phyloP scores from a whole-genome alignment of 2,329 filamentous ascomycete genomes.

The Aspergillus glaucus region DNA sequence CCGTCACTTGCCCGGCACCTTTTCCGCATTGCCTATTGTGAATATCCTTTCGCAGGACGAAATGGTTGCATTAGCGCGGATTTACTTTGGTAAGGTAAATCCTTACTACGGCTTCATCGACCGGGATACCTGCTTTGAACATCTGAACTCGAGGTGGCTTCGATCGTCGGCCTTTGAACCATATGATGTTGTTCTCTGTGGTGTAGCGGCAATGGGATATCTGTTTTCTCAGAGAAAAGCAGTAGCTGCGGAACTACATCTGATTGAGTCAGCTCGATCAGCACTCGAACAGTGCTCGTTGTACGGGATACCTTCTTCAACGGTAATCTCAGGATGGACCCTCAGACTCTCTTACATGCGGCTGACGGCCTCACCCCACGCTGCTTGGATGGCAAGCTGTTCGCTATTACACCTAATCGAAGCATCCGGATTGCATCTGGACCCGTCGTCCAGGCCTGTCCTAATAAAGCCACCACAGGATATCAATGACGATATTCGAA shows the following conservation, averaged over 20 bases:
- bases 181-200: slow-evolving; percentile 47
- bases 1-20: slow-evolving; percentile 5
- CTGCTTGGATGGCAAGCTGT: slow-evolving; percentile 51
- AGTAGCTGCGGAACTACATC: slow-evolving; percentile 37
- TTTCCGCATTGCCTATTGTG: slow-evolving; percentile 31
- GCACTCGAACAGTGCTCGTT: slow-evolving; percentile 39
- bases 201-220: slow-evolving; percentile 50
- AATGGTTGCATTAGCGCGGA: slow-evolving; percentile 41
- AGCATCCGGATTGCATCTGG: slow-evolving; percentile 38
- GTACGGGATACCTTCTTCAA: slow-evolving; percentile 21
- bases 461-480: slow-evolving; percentile 3
- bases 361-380: slow-evolving; percentile 48
- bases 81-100: slow-evolving; percentile 51
- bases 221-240: slow-evolving; percentile 46
- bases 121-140: slow-evolving; percentile 18
- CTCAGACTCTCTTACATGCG: slow-evolving; percentile 50
- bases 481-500: slow-evolving; percentile 32
- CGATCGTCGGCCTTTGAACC: slow-evolving; percentile 18
- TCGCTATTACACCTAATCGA: slow-evolving; percentile 54
- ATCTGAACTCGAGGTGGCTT: slow-evolving; percentile 26
- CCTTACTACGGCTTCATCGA: slow-evolving; percentile 48
- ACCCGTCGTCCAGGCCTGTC: slow-evolving; percentile 11
- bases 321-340: slow-evolving; percentile 41
- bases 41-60: slow-evolving; percentile 44
- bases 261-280: slow-evolving; percentile 43